These are phyloP conservation scores for Eucommia ulmoides DNA, from an alignment of 257 asterid species.

Conservation along the genomic window DNA sequence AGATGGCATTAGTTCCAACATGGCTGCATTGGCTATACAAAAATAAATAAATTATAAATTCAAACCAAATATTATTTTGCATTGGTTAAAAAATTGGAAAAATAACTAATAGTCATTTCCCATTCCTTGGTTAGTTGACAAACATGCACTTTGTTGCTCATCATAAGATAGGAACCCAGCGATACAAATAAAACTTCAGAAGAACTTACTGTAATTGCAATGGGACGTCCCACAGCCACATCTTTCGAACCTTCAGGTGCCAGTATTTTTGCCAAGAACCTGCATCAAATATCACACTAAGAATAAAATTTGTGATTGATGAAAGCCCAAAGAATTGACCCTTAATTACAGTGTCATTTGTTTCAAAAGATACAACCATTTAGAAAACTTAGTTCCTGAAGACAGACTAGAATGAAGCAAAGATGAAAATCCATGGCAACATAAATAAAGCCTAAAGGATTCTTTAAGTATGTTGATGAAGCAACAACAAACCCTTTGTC, in stretches of 20 bases:
- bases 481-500: background rate
- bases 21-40: slow-evolving; percentile 2
- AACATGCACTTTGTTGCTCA: background rate
- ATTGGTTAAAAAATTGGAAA: too few relatives aligned
- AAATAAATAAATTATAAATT: too few relatives aligned
- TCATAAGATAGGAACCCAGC: background rate
- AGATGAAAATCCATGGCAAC: background rate
- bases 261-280: slow-evolving; percentile 85
- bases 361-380: background rate
- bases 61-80: too few relatives aligned
- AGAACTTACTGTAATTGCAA: slow-evolving; percentile 77
- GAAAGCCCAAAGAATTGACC: background rate
- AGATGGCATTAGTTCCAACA: slow-evolving; percentile 14
- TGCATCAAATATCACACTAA: slow-evolving; percentile 13
- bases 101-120: background rate
- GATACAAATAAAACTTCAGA: slow-evolving; percentile 11
- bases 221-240: slow-evolving; percentile 88
- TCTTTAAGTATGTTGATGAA: background rate
- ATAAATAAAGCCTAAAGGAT: background rate
- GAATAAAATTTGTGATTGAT: background rate
- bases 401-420: background rate
- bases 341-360: background rate
- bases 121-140: background rate
- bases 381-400: background rate
- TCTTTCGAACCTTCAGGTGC: slow-evolving; percentile 94